Base-by-base conservation (phyloP, 2,329 filamentous ascomycete genomes). In the Botrytis cinerea region DNA sequence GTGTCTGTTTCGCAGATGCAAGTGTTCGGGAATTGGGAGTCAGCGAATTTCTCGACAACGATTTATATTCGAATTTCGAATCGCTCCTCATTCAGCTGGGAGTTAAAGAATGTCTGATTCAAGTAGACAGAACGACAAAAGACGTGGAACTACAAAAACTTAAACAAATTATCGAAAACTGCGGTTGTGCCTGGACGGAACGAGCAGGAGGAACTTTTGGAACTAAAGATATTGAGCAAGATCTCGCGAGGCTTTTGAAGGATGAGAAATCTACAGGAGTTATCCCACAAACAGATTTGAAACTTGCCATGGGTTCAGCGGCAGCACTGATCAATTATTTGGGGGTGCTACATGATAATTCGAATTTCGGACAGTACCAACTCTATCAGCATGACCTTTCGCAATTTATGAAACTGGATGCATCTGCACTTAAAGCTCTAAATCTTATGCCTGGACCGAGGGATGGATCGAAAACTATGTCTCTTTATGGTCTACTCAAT, bases 41-140 rank as follows among this genome's bases (percentile, higher is more conserved):
- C 71, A 97, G 93, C 85, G 97, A 99, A 81, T 99, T 99, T 77
- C 88, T 97, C n/a, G 96, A 99, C 86, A 99, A 98, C 80, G 96
- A 99, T 81, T 87, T 98, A 16, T 99, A 97, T 84, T 98, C 95
- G 70, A 99, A 99, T 82, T 97, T 99, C 77, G 96, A 99, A 84
- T 94, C 95, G 4, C 87, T 99, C 28, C 89, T 99, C 70, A 99
- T 99, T 77, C 97, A 99, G 81, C 89, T 99, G 4, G 96, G 96
- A 9, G 94, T 98, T 32, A 96, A 94, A 81, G 96, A 99, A 82
- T 98, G 95, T 79, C 84, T 99, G 45, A 84, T 99, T n/a, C 92
- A 94, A 78, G 84, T 89, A 32, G 95, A 98, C 80, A 88, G 89
- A 73, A 85, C 87, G 8, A 92, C 93, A 74, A 97, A 97, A 81